Base-by-base conservation (phyloP, 2,329 filamentous ascomycete species). In the Zarea fungicola region DNA sequence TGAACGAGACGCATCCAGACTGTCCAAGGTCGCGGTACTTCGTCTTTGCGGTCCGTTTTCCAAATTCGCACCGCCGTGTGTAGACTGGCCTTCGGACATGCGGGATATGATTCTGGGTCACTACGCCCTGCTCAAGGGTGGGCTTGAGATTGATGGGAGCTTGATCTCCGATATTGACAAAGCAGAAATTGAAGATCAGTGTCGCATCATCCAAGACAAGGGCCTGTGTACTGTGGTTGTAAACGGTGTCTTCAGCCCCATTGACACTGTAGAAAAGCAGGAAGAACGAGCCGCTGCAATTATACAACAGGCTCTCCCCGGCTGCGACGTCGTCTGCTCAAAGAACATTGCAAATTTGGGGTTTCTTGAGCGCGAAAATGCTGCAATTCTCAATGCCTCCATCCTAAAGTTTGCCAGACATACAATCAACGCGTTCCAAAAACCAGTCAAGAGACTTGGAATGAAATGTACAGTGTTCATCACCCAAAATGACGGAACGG, bases 361-460 rank as follows among this genome's bases (percentile, higher is more conserved):
- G 32, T 79, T 81, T 46, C 63, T 83, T 7, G 81, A 83, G 62
- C 70, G 82, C 31, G 82, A 85, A 60, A 85, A 85, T 56, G 81
- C 81, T 0, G 75, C 78, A 2, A 81, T 85, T 16, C 65, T 85
- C 18, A 85, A 85, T 54, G 81, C 80, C 0, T 74, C 80, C 2
- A 81, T 85, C 28, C 65, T 83, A 10, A 60, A 69, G 0, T 82
- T 83, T 56, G 81, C 80, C 0, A 68, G 72, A 14, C 69, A 70
- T 53, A 83, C 79, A 0, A 81, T 83, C 52, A 66, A 65, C 9
- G 73, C 74, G 1, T 84, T 85, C 54, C 67, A 75, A 21, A 65
- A 68, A 31, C 74, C 80, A 1, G 71, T 83, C 36, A 61, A 62
- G 34, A 65, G 67, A 2, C 62, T 84, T 3, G 68, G 72, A 0